phyloP scores from a whole-genome alignment of 306 rosid species.

The Cyamopsis tetragonoloba region DNA sequence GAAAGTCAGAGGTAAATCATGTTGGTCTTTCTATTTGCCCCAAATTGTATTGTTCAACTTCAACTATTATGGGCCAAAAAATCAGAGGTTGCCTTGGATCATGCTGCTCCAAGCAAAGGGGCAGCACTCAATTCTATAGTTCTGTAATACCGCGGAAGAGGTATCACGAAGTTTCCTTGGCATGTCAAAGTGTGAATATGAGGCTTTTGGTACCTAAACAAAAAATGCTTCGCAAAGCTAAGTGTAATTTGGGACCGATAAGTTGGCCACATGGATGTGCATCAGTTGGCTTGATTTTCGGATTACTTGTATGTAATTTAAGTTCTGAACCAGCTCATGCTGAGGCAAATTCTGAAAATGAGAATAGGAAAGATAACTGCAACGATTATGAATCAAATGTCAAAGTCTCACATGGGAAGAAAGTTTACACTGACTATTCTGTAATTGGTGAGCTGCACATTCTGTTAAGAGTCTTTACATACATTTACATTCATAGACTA shows the following conservation, averaged over 20 bases:
- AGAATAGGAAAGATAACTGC: constrained; percentile 34
- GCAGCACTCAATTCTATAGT: constrained; percentile 25
- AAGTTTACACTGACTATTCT: constrained; percentile 74
- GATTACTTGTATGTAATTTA: constrained; percentile 56
- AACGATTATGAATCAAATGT: constrained; percentile 30
- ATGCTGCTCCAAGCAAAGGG: constrained; percentile 51
- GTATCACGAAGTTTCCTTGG: constrained; percentile 48
- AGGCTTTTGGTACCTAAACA: constrained; percentile 51
- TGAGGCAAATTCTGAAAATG: constrained; percentile 40
- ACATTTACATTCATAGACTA: not conserved
- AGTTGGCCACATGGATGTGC: constrained; percentile 61
- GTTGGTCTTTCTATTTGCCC: constrained; percentile 38
- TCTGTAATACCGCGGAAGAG: constrained; percentile 36
- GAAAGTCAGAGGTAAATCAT: constrained; percentile 38
- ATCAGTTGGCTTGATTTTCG: constrained; percentile 63
- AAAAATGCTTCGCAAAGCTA: constrained; percentile 51
- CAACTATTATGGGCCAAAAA: constrained; percentile 42
- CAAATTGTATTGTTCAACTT: constrained; percentile 34
- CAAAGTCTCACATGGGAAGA: constrained; percentile 64
- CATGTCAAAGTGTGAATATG: constrained; percentile 48
- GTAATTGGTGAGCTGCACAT: constrained; percentile 63
- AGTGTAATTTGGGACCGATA: constrained; percentile 40
- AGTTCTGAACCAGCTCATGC: constrained; percentile 59
- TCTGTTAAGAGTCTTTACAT: not conserved
- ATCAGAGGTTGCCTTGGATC: constrained; percentile 43